phyloP scores from a whole-genome alignment of 352 stramenopile species.

The Pseudoperonospora humuli region DNA sequence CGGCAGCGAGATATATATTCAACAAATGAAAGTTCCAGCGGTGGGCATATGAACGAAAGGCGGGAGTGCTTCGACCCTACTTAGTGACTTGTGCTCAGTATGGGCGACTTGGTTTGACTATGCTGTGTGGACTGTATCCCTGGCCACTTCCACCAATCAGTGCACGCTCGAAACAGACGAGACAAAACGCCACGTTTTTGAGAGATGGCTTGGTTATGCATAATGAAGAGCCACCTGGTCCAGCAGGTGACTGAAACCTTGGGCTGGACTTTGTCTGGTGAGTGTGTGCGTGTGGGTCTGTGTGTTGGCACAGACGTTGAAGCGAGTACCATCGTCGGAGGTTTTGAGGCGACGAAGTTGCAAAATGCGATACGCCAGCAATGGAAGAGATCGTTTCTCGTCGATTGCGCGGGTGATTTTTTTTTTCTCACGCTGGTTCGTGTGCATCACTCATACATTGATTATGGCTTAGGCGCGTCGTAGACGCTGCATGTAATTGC shows the following conservation, averaged over 20 bases:
- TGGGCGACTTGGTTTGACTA: slow-evolving; percentile 12
- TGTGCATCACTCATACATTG: no score
- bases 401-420: no score
- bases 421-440: no score
- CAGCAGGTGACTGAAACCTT: not conserved
- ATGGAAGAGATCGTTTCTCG: no score
- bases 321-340: no score
- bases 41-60: slow-evolving; percentile 18
- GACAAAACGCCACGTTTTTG: slow-evolving; percentile 2
- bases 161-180: slow-evolving; percentile 6
- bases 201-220: not conserved
- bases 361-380: no score
- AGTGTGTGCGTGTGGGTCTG: no score
- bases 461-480: no score
- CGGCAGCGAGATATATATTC: slow-evolving; percentile 7
- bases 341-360: no score
- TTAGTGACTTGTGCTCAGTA: slow-evolving; percentile 16
- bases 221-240: slow-evolving; percentile 3
- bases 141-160: slow-evolving; percentile 6
- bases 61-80: slow-evolving; percentile 4
- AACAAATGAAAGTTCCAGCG: slow-evolving; percentile 11
- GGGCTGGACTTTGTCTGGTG: no score
- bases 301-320: no score
- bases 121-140: slow-evolving; percentile 5
- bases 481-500: not conserved